Base-by-base conservation (phyloP, 2,329 filamentous ascomycete species). In the Blastomyces gilchristii region DNA sequence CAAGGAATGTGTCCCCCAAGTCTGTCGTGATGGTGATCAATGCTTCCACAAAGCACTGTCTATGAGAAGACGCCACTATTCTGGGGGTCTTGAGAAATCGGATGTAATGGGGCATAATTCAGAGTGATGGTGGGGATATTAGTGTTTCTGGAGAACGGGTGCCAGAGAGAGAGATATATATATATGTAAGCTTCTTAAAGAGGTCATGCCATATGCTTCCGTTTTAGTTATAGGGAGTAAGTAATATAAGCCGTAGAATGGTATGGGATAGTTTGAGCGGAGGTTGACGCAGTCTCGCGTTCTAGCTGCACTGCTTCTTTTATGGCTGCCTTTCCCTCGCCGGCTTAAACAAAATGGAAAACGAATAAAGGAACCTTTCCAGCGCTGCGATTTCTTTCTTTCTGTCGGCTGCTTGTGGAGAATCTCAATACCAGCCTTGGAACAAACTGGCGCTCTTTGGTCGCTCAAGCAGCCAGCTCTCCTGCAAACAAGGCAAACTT, bases 11-110 rank as follows among this genome's bases (percentile, higher is more conserved):
- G 68, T 88, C 86, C 22, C 87, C 87, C 8, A 90, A 77, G 70
- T 90, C 87, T 31, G 86, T 88, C 12, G 85, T 87, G 69, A 89
- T 80, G 49, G 86, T 87, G 64, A 89, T 77, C 39, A 85, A 77
- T 58, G 80, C 76, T 64, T 76, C 81, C 63, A 85, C 73, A 18
- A 73, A 71, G 63, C n/a, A 49, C 3, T 45, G 37, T 18, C 22
- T 22, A 22, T 63, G 34, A 22, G 57, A 47, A 62, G 56, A 79
- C 70, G 18, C 69, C 68, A 73, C 69, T 45, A 78, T 69, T 62
- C 76, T 75, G 11, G 87, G 86, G 1, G 83, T 77, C 69, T 88
- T 89, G 68, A 90, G 79, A 68, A 89, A 88, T 65, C 87, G 85
- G 69, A 89, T 79, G 71, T 87, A 87, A 67, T 84, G 80, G 14